Evolutionary conservation across 1,139 yeast species (phyloP).

Genomic region (Diutina pseudorugosa): DNA sequence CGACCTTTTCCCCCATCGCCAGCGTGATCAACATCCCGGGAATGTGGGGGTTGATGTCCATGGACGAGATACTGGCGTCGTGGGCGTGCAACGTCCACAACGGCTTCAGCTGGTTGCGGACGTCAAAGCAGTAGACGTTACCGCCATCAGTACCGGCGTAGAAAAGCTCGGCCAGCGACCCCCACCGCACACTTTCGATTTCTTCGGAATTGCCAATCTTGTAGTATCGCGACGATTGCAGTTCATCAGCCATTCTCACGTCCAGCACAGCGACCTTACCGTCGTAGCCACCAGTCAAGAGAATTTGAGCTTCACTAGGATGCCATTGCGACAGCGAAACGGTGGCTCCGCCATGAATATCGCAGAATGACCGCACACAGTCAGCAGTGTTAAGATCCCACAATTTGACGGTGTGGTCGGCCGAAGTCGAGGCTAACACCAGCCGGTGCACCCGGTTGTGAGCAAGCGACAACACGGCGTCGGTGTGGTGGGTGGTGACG

Average conservation of each 20-base stretch:
- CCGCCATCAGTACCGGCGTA: constrained; percentile 92
- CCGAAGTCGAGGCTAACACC: constrained; percentile 87
- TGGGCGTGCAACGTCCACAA: constrained; percentile 97
- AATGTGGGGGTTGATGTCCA: constrained; percentile 55
- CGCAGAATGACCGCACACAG: constrained; percentile 61
- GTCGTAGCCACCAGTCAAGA: constrained; percentile 91
- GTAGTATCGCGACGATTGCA: constrained; percentile 48
- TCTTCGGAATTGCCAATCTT: constrained; percentile 60
- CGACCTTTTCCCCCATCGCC: constrained; percentile 80
- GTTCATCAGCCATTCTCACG: constrained; percentile 63
- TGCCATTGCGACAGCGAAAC: constrained; percentile 90
- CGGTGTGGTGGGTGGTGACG: constrained; percentile 76
- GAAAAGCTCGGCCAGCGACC: constrained; percentile 47
- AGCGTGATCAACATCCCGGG: constrained; percentile 76
- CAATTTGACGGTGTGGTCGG: constrained; percentile 85
- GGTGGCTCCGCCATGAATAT: constrained; percentile 52
- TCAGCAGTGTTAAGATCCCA: constrained; percentile 79
- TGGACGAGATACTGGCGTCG: constrained; percentile 81
- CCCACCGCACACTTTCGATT: constrained; percentile 75
- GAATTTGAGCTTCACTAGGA: constrained; percentile 57
- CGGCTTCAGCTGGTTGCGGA: constrained; percentile 56
- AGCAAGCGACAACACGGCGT: constrained; percentile 80
- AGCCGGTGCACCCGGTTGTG: constrained; percentile 77
- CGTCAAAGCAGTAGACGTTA: constrained; percentile 79
- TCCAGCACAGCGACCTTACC: constrained; percentile 69